Evolutionary conservation across 1,284 basidiomycete genomes (phyloP).

Genomic region (Porodaedalea pini): DNA sequence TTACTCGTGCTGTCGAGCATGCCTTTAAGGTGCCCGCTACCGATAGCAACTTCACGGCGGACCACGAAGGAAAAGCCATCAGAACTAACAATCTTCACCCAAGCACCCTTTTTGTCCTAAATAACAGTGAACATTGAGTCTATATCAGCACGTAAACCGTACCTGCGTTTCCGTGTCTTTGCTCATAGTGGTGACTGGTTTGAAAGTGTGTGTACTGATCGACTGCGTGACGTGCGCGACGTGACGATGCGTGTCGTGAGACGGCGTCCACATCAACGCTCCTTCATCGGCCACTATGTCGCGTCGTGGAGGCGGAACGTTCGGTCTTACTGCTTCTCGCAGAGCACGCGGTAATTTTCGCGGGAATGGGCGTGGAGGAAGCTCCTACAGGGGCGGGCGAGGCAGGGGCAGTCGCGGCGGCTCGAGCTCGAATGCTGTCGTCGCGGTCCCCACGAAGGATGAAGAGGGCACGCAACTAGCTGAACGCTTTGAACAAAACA

Average conservation of each 20-base stretch:
- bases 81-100: conserved; percentile 59
- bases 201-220: neutral
- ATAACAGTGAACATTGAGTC: neutral
- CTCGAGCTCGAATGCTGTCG: conserved; percentile 35
- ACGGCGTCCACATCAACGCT: neutral
- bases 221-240: conserved; percentile 3
- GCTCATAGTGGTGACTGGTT: neutral
- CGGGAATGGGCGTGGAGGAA: conserved; percentile 43
- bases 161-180: neutral
- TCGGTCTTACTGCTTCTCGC: conserved; percentile 31
- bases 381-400: conserved; percentile 35
- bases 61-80: conserved; percentile 64
- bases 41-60: conserved; percentile 49
- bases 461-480: conserved; percentile 83
- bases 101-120: conserved; percentile 37
- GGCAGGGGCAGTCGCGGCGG: conserved; percentile 54
- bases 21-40: conserved; percentile 54
- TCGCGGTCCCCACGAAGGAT: conserved; percentile 61
- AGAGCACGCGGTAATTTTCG: conserved; percentile 41
- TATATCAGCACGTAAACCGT: neutral
- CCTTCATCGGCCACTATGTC: conserved; percentile 27
- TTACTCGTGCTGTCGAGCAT: conserved; percentile 33
- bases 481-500: conserved; percentile 79
- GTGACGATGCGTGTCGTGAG: conserved; percentile 1
- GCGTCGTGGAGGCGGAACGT: conserved; percentile 30